These are phyloP conservation scores for Gymnopilus dilepis DNA, from an alignment of 768 basidiomycete species.

Conservation along the genomic window DNA sequence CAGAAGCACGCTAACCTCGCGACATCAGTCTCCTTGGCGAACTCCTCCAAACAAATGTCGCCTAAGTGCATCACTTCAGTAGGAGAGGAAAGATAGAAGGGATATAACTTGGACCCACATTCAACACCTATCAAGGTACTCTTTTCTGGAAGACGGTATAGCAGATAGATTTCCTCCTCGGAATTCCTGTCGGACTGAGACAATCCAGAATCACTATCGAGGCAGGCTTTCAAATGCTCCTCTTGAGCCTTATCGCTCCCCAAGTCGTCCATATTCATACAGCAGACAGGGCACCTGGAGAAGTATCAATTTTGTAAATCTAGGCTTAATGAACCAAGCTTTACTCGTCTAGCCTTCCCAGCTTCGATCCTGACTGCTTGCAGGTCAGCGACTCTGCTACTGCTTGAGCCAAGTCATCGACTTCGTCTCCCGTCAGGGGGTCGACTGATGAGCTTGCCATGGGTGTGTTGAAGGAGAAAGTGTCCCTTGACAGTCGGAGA, in stretches of 20 bases:
- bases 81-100: not conserved
- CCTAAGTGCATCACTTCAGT: not conserved
- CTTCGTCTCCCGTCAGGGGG: not conserved
- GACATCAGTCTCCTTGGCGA: not conserved
- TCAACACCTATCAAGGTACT: not conserved
- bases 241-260: not conserved
- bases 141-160: not conserved
- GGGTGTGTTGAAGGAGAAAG: no score
- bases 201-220: not conserved
- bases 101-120: not conserved
- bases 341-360: not conserved
- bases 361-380: not conserved
- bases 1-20: not conserved
- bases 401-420: not conserved
- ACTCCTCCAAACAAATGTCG: slow-evolving; percentile 1
- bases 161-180: not conserved
- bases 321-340: not conserved
- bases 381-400: not conserved
- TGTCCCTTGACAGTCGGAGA: no score
- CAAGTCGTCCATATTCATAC: not conserved
- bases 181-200: not conserved
- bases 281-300: not conserved
- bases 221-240: not conserved
- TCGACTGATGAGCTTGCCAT: not conserved
- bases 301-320: not conserved